Conservation (phyloP, 2,329 filamentous ascomycete genomes). For the Fusarium chaquense region DNA sequence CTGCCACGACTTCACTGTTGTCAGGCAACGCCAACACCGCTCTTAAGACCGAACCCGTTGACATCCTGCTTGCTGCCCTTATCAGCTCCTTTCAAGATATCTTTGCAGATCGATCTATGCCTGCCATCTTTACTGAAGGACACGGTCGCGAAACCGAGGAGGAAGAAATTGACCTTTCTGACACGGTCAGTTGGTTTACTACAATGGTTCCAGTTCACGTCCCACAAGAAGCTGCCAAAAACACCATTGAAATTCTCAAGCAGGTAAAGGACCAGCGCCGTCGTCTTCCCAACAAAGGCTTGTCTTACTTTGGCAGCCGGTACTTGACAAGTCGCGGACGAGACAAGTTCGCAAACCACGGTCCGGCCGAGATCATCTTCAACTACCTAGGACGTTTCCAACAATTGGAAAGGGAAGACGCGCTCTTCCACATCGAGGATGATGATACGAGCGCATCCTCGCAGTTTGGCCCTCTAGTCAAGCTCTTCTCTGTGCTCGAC, state of each 20-base stretch:
- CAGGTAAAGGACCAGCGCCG: slow-evolving; percentile 2
- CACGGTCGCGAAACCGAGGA: slow-evolving; percentile 1
- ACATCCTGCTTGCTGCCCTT: not conserved
- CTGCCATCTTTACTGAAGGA: slow-evolving; percentile 5
- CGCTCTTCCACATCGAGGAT: slow-evolving; percentile 4
- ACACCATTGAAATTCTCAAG: not conserved
- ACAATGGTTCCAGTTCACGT: not conserved
- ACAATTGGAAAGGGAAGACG: slow-evolving; percentile 1
- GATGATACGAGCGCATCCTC: slow-evolving; percentile 4
- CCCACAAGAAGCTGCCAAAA: not conserved
- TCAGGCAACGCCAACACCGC: not conserved
- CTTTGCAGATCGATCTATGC: not conserved
- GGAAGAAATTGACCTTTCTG: slow-evolving; percentile 8
- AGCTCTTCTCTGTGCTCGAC: slow-evolving; percentile 5
- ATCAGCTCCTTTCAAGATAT: not conserved
- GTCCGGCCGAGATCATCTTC: slow-evolving; percentile 5
- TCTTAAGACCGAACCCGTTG: not conserved
- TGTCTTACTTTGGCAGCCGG: not conserved
- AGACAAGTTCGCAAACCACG: not conserved
- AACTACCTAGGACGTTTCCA: slow-evolving; percentile 7
- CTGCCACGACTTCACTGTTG: not conserved
- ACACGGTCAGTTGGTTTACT: slow-evolving; percentile 6
- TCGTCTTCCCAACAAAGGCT: not conserved
- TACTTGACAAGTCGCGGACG: slow-evolving; percentile 2
- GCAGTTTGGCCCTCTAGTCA: slow-evolving; percentile 4